phyloP scores from a whole-genome alignment of 2,329 filamentous ascomycete genomes.

The Zalaria obscura region DNA sequence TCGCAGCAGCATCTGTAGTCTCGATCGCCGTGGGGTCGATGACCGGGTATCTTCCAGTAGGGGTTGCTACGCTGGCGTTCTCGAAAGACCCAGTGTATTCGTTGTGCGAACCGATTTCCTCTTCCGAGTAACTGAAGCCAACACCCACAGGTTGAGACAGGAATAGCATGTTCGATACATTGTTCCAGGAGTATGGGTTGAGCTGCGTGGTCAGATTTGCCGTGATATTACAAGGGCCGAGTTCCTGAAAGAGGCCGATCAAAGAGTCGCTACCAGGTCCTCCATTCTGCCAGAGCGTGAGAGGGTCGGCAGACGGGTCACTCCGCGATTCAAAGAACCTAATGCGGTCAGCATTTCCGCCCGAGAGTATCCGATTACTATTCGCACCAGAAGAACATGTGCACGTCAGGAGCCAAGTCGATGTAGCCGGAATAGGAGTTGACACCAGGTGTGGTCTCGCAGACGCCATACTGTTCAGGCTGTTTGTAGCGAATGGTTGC shows the following conservation, averaged over 20 bases:
- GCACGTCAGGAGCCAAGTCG: conserved; percentile 15
- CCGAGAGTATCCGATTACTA: conserved; percentile 17
- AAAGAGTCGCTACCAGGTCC: conserved; percentile 42
- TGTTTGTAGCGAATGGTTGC: conserved; percentile 37
- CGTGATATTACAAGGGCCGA: conserved; percentile 28
- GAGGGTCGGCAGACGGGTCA: conserved; percentile 39
- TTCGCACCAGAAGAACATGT: conserved; percentile 44
- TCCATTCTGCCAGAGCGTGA: conserved; percentile 47
- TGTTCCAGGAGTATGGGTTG: conserved; percentile 48
- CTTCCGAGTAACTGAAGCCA: conserved; percentile 36
- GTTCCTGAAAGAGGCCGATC: conserved; percentile 44
- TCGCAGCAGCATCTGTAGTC: conserved; percentile 42
- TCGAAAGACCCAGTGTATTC: conserved; percentile 30
- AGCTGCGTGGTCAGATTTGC: conserved; percentile 17
- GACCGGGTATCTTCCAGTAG: conserved; percentile 32
- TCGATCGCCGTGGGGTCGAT: conserved; percentile 36
- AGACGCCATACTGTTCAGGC: conserved; percentile 32
- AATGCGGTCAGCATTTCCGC: conserved; percentile 1
- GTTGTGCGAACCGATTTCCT: conserved; percentile 26
- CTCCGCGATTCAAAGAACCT: conserved; percentile 49
- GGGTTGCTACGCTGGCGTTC: conserved; percentile 25
- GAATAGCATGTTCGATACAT: conserved; percentile 46
- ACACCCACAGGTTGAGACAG: conserved; percentile 47
- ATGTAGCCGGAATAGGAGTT: conserved; percentile 33
- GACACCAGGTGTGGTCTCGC: conserved; percentile 38